Percentiles rank a stretch among this genome's conserved stretches.
Evolutionary conservation across 495 filamentous ascomycete genomes (phyloP).

Genomic region (Trichocladium uniseriatum): DNA sequence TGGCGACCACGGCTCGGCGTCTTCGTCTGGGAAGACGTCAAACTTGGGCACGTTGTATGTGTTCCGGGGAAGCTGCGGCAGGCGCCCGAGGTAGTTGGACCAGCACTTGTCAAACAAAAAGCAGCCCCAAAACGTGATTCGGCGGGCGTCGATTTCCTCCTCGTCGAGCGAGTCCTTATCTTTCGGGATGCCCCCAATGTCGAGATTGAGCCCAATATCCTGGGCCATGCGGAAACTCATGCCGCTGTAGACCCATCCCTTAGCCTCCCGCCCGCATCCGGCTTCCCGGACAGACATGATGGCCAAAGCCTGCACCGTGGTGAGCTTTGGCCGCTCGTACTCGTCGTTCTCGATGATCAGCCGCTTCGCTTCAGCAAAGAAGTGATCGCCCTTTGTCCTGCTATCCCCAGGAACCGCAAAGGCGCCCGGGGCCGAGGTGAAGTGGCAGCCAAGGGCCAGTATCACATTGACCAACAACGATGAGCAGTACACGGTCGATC

Average conservation of each 20-base stretch:
- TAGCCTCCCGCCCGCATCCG: conserved; percentile 87
- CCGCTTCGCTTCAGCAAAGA: conserved; percentile 91
- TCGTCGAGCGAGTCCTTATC: conserved; percentile 58
- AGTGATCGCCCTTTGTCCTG: conserved; percentile 88
- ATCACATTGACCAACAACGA: conserved; percentile 89
- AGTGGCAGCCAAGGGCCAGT: conserved; percentile 93
- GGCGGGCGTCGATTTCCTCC: conserved; percentile 75
- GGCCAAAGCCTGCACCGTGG: conserved; percentile 90
- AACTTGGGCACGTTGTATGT: conserved; percentile 78
- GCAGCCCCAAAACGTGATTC: conserved; percentile 97
- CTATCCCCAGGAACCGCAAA: conserved; percentile 61
- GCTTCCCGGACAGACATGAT: conserved; percentile 97
- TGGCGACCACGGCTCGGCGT: conserved; percentile 74
- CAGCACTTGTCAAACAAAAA: conserved; percentile 98
- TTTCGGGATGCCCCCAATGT: conserved; percentile 52
- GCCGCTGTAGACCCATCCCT: conserved; percentile 95
- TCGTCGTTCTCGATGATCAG: conserved; percentile 86
- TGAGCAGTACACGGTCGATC: conserved; percentile 67
- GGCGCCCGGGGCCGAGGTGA: conserved; percentile 66
- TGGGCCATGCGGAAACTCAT: conserved; percentile 99
- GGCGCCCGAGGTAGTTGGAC: conserved; percentile 93
- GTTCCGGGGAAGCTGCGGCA: conserved; percentile 73
- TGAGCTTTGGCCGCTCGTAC: conserved; percentile 78
- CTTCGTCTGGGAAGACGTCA: conserved; percentile 85
- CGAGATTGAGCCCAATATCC: conserved; percentile 88